Base-by-base conservation (phyloP, 1,284 basidiomycete species). In the Pseudozyma flocculosa region DNA sequence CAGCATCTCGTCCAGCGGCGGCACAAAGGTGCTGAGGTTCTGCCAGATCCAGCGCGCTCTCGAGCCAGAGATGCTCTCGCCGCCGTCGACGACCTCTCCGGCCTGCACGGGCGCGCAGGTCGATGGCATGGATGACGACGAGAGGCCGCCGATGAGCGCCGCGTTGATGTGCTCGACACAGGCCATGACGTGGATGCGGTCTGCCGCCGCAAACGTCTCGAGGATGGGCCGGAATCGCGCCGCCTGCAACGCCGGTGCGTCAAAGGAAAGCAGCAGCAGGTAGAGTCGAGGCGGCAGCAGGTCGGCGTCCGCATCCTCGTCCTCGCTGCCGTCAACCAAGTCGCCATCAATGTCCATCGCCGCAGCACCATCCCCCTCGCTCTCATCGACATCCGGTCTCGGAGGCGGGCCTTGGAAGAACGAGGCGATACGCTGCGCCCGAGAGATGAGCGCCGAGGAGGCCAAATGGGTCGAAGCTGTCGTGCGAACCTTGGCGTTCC, bases 131-230 rank as follows among this genome's bases (percentile, higher is more conserved):
- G 26, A 29, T 1, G 26, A 5, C 26, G 43, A 52, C 9, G 50
- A 48, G 14, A 53, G 53, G 43, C 41, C 41, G 34, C 26, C n/a
- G 4, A 61, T 47, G 37, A 61, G 52, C 7, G 56, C 63, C 2
- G 58, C 55, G 18, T 66, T 66, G 41, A 66, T 49, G 43, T 66
- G 63, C 22, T 61, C 58, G 1, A 55, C 56, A 1, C 56, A 58
- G 0, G 63, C 63, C 63, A 66, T 58, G 32, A 66, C 54, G 52
- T 66, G 63, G 21, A 66, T 66, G 24, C 61, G 37, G 23, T 22
- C 40, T 14, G 45, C 47, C 22, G 24, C 32, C 1, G 48, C 54
- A 15, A 66, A 48, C 11, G 48, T 58, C 8, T 66, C 59, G 2
- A 66, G 39, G 7, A 66, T 54, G 36, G 51, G 48, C 34, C 49